Evolutionary conservation across 2,329 filamentous ascomycete genomes (phyloP).

Genomic region (Madurella mycetomatis): DNA sequence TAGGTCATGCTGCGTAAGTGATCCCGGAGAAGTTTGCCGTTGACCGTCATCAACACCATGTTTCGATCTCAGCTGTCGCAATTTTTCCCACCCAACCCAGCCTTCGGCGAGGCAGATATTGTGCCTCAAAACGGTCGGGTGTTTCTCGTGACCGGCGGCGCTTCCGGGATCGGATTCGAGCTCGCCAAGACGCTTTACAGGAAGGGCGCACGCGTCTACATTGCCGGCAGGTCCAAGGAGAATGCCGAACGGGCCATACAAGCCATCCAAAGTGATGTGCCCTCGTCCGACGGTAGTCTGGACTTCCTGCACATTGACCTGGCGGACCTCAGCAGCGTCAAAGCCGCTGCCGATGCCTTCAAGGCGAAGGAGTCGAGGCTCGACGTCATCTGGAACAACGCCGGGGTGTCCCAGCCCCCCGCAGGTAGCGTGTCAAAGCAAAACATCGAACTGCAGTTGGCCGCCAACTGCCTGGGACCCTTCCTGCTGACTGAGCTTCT

Average conservation of each 20-base stretch:
- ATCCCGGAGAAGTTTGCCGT: no score
- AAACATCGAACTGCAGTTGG: conserved; percentile 24
- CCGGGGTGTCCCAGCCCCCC: conserved; percentile 33
- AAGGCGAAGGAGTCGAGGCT: conserved; percentile 29
- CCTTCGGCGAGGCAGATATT: conserved; percentile 13
- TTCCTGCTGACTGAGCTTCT: conserved; percentile 26
- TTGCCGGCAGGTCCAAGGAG: conserved; percentile 40
- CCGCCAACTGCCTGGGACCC: conserved; percentile 25
- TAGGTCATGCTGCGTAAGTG: no score
- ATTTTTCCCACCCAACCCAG: conserved; percentile 14
- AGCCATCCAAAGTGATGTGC: conserved; percentile 32
- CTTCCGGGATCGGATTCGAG: conserved; percentile 41
- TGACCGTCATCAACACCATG: neutral
- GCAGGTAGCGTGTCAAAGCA: conserved; percentile 28
- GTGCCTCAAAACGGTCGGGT: conserved; percentile 17
- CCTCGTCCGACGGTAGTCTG: conserved; percentile 32
- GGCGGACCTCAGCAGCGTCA: conserved; percentile 28
- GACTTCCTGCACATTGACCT: conserved; percentile 40
- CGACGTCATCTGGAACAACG: conserved; percentile 37
- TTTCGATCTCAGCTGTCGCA: conserved; percentile 11
- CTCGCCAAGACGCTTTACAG: conserved; percentile 47
- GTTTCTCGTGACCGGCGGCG: conserved; percentile 44
- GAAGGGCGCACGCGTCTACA: conserved; percentile 46
- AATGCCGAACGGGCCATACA: conserved; percentile 40
- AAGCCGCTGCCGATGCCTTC: conserved; percentile 28